Evolutionary conservation across 495 filamentous ascomycete genomes (phyloP).

Genomic region (Neurospora sp.): DNA sequence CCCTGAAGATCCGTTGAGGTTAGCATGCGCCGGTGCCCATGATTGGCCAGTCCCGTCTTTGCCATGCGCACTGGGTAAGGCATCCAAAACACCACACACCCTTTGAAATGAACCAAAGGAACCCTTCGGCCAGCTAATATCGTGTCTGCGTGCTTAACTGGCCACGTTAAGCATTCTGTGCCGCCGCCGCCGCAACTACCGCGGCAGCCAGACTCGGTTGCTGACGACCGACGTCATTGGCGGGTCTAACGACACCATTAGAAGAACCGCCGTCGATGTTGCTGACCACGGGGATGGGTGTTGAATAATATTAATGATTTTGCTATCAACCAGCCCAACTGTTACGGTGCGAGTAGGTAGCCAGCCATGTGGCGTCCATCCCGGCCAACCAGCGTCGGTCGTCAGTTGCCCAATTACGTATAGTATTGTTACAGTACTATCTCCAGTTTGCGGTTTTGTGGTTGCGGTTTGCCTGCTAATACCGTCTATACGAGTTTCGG

Average conservation of each 20-base stretch:
- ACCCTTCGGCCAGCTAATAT: background rate
- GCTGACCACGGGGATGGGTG: background rate
- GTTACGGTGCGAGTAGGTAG: background rate
- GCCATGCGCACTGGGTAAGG: background rate
- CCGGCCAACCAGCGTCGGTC: background rate
- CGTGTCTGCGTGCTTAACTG: background rate
- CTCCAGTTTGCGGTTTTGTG: background rate
- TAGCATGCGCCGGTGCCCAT: background rate
- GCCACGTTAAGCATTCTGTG: background rate
- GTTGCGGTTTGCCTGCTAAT: background rate
- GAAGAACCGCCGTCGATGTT: background rate
- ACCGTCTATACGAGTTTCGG: background rate
- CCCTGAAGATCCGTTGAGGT: conserved; percentile 14
- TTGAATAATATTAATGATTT: background rate
- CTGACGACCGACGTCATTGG: background rate
- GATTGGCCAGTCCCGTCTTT: background rate
- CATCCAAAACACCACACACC: background rate
- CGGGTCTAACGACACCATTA: background rate
- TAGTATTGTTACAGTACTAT: background rate
- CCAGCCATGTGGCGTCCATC: background rate
- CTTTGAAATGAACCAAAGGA: background rate
- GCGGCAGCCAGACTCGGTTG: background rate
- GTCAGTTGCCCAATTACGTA: background rate
- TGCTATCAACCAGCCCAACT: background rate
- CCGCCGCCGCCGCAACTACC: background rate